Evolutionary conservation across 2,329 filamentous ascomycete species (phyloP).

Genomic region (Dothidotthia symphoricarpi): DNA sequence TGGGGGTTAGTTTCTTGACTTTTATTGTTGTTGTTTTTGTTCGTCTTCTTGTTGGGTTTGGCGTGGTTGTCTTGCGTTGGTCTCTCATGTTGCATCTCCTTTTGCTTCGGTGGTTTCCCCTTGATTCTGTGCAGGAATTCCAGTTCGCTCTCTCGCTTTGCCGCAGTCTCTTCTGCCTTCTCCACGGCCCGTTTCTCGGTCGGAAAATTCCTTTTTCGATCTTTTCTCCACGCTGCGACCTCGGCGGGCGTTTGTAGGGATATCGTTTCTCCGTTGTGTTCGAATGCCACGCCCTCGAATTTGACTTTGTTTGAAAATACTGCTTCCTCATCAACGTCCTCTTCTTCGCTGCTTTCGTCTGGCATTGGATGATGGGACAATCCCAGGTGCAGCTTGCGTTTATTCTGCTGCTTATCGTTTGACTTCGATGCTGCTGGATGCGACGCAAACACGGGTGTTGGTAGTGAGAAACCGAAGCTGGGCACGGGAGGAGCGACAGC

Average conservation of each 20-base stretch:
- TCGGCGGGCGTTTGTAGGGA: constrained; percentile 61
- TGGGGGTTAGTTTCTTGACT: too few relatives aligned
- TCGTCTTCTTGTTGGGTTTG: constrained; percentile 3
- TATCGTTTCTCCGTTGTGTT: constrained; percentile 56
- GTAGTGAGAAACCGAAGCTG: constrained; percentile 39
- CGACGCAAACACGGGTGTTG: constrained; percentile 11
- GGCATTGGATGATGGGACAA: constrained; percentile 62
- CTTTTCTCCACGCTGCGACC: constrained; percentile 74
- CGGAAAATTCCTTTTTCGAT: constrained; percentile 76
- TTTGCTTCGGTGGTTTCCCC: constrained; percentile 19
- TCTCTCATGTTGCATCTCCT: constrained; percentile 1
- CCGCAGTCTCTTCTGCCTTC: constrained; percentile 53
- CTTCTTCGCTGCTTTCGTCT: constrained; percentile 54
- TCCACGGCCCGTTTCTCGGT: constrained; percentile 69
- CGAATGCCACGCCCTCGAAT: constrained; percentile 58
- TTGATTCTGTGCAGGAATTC: constrained; percentile 40
- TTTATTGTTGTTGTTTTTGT: constrained; percentile 2
- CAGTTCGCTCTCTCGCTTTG: constrained; percentile 34
- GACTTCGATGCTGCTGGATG: constrained; percentile 2
- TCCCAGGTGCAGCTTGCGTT: constrained; percentile 68
- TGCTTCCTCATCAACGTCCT: constrained; percentile 70
- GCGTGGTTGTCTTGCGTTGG: not conserved
- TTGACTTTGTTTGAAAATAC: constrained; percentile 37
- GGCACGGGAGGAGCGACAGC: constrained; percentile 36
- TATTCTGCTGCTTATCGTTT: constrained; percentile 56